Evolutionary conservation across 2,329 filamentous ascomycete species (phyloP), one percentile per base, ranked within the genome.

Genomic region (Cladosporium sp.): DNA sequence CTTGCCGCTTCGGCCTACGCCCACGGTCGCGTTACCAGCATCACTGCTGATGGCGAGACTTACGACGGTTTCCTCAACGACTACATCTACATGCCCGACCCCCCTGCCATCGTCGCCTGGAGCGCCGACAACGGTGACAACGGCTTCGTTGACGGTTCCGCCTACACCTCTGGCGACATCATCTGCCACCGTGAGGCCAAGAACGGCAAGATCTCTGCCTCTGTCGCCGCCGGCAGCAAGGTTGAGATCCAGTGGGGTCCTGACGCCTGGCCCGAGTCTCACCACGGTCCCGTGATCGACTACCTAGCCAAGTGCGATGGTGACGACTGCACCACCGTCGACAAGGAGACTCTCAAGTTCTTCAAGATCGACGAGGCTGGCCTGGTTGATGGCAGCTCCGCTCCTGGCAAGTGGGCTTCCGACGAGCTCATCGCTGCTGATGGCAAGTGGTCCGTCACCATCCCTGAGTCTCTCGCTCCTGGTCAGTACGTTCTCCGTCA

Each of bases 331-430:
- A 79, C 83, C 47, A 75, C 76, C 1, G 85, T 84, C 65, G 83
- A 85, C 76, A 85, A 86, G 76, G 78, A 76, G 2, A 73, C 78
- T 3, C 81, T 89, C 34, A 76, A 85, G 70, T 90, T 85, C 77
- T 86, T 88, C 83, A 90, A 90, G 82, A 88, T 90, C 66, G 82
- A 84, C 41, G 82, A 83, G 66, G 80, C 76, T 41, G 88, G 87
- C 65, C 81, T 87, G 69, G 78, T 84, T 66, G 73, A 79, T 68
- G 79, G 78, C 60, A 78, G 73, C 66, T 74, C 76, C 36, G 71
- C 73, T 10, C 79, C 82, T 0, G 83, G 83, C 52, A 78, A 74
- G 47, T 90, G 87, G 86, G 87, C 84, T 57, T 78, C 84, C 8
- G 85, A 88, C 69, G 74, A 82, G 65, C 75, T 86, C 68, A 80